phyloP scores from a whole-genome alignment of 495 filamentous ascomycete genomes.

The Xylaria sp. region DNA sequence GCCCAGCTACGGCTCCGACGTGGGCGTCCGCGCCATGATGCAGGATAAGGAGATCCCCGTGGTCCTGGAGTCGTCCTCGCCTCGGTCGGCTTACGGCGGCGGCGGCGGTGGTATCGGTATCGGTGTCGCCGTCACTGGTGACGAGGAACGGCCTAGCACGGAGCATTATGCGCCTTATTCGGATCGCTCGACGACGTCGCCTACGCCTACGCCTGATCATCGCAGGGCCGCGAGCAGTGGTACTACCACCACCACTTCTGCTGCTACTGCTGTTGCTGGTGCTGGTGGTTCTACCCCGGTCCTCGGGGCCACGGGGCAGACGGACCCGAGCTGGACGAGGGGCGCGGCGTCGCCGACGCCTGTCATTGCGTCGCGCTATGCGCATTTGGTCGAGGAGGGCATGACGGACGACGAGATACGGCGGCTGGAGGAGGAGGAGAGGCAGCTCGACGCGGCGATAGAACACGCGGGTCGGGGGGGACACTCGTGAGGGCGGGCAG shows the following conservation, averaged over 20 bases:
- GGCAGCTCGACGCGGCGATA: constrained; percentile 57
- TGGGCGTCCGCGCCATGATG: constrained; percentile 41
- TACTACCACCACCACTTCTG: neutral
- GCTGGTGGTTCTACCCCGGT: too few relatives aligned
- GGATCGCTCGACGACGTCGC: constrained; percentile 36
- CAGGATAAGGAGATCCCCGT: constrained; percentile 50
- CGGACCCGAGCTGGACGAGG: constrained; percentile 21
- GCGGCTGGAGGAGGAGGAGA: constrained; percentile 56
- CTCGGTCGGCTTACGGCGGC: constrained; percentile 42
- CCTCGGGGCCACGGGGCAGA: constrained; percentile 6
- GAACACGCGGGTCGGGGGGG: constrained; percentile 45
- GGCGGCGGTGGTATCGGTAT: neutral
- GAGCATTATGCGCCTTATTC: constrained; percentile 47
- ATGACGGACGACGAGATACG: constrained; percentile 58
- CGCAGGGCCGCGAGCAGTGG: constrained; percentile 19
- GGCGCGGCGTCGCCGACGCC: constrained; percentile 25
- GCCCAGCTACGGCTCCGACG: constrained; percentile 33
- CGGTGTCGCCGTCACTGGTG: too few relatives aligned
- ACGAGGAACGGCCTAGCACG: neutral
- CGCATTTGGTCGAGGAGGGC: constrained; percentile 57
- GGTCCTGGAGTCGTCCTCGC: constrained; percentile 42
- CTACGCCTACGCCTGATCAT: constrained; percentile 11
- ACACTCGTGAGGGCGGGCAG: constrained; percentile 9
- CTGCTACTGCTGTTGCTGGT: neutral
- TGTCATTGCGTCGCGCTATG: constrained; percentile 42